Evolutionary conservation across 2,329 filamentous ascomycete species (phyloP).

Genomic region (Alternaria angustiovoidea): DNA sequence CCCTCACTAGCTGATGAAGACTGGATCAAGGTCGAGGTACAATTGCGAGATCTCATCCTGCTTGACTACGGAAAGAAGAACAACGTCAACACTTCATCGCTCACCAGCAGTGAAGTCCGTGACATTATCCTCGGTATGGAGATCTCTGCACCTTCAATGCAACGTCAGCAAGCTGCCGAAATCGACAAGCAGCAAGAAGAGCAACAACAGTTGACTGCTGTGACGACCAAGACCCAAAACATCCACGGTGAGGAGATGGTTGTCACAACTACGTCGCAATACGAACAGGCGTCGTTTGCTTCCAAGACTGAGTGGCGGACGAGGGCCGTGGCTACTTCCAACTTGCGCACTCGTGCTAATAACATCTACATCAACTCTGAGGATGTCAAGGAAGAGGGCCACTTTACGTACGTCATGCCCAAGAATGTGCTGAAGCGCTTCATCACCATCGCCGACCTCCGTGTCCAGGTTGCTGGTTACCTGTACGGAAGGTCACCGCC

Average conservation of each 20-base stretch:
- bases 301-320: constrained; percentile 99
- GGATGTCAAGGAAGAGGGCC: constrained; percentile 86
- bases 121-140: constrained; percentile 99
- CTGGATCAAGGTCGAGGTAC: constrained; percentile 99
- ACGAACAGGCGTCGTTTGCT: constrained; percentile 96
- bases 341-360: constrained; percentile 90
- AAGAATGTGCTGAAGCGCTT: constrained; percentile 99
- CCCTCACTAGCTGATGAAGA: constrained; percentile 92
- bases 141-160: constrained; percentile 96
- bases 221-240: constrained; percentile 98
- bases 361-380: constrained; percentile 99
- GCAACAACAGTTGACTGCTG: constrained; percentile 93
- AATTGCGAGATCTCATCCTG: constrained; percentile 91
- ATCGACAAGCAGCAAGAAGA: constrained; percentile 99
- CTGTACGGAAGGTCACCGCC: constrained; percentile 91
- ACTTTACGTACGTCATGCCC: constrained; percentile 96
- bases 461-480: constrained; percentile 95
- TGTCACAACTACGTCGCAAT: constrained; percentile 96
- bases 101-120: constrained; percentile 95
- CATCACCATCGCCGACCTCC: constrained; percentile 95
- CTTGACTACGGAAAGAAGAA: constrained; percentile 99
- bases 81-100: constrained; percentile 96
- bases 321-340: constrained; percentile 93
- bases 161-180: constrained; percentile 96
- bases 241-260: constrained; percentile 97